Percentiles rank a stretch among this genome's conserved stretches.
Evolutionary conservation across 2,329 filamentous ascomycete species (phyloP).

Genomic region (Neoscytalidium dimidiatum): DNA sequence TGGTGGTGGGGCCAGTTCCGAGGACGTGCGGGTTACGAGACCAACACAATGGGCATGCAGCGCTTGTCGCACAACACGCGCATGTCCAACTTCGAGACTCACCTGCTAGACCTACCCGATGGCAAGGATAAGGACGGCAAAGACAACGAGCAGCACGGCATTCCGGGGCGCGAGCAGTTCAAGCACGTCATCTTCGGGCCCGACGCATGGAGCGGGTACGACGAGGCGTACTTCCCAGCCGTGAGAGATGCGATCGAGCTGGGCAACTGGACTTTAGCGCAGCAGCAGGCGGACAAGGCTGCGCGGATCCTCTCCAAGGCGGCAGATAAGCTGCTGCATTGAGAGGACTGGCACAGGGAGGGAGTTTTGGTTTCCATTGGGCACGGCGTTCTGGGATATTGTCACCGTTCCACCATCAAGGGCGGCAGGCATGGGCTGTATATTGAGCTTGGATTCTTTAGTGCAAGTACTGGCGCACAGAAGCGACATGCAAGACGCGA

Average conservation of each 20-base stretch:
- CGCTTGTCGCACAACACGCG: conserved; percentile 77
- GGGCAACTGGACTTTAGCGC: conserved; percentile 69
- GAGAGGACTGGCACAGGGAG: neutral
- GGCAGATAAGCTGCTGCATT: conserved; percentile 19
- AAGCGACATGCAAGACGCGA: conserved; percentile 1
- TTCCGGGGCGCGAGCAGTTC: conserved; percentile 87
- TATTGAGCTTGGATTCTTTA: conserved; percentile 3
- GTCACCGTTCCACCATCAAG: neutral
- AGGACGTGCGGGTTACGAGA: conserved; percentile 65
- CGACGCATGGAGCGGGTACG: conserved; percentile 70
- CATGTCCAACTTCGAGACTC: conserved; percentile 79
- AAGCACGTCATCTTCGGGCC: conserved; percentile 92
- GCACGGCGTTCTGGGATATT: neutral
- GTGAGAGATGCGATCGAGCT: conserved; percentile 77
- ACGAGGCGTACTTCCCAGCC: conserved; percentile 74
- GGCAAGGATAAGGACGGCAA: conserved; percentile 32
- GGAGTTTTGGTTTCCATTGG: conserved; percentile 1
- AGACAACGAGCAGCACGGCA: conserved; percentile 52
- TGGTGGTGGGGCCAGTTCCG: conserved; percentile 64
- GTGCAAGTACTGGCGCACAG: conserved; percentile 5
- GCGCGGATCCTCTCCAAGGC: conserved; percentile 68
- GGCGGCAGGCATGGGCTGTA: conserved; percentile 8
- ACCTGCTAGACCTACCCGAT: conserved; percentile 72
- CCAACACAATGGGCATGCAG: conserved; percentile 63
- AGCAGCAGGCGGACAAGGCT: conserved; percentile 69